Evolutionary conservation across 805 yeast species (phyloP).

Genomic region (Monosporozyma aerobia): DNA sequence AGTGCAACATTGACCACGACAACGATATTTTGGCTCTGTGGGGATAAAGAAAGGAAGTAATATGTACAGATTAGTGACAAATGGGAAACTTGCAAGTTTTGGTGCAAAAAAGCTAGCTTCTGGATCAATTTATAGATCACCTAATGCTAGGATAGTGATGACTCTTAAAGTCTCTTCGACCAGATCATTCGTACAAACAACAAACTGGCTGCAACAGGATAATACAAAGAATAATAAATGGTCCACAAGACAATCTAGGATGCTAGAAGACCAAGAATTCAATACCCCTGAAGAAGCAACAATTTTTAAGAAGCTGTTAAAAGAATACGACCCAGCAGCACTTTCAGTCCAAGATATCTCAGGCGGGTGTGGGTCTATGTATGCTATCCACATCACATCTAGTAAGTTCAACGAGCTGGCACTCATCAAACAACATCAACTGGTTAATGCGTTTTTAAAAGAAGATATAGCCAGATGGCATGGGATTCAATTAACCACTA

Average conservation of each 20-base stretch:
- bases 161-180: background rate
- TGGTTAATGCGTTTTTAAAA: slow-evolving; percentile 71
- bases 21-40: too few species aligned
- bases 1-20: too few species aligned
- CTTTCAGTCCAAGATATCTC: slow-evolving; percentile 73
- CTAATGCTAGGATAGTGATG: background rate
- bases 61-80: background rate
- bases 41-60: background rate
- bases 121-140: background rate
- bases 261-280: background rate
- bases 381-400: slow-evolving; percentile 72
- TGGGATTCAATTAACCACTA: slow-evolving; percentile 78
- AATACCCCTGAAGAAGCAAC: background rate
- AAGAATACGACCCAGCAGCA: slow-evolving; percentile 49
- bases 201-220: background rate
- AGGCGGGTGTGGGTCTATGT: slow-evolving; percentile 98
- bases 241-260: background rate
- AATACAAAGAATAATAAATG: background rate
- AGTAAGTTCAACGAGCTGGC: slow-evolving; percentile 66
- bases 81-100: background rate
- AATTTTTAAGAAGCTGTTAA: slow-evolving; percentile 2
- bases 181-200: background rate
- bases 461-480: slow-evolving; percentile 92
- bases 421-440: slow-evolving; percentile 84
- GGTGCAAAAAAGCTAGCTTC: background rate